Percentiles rank a stretch among this genome's conserved stretches.
Conservation (phyloP, 148 eudicot species). For the Pharnaceum exiguum region DNA sequence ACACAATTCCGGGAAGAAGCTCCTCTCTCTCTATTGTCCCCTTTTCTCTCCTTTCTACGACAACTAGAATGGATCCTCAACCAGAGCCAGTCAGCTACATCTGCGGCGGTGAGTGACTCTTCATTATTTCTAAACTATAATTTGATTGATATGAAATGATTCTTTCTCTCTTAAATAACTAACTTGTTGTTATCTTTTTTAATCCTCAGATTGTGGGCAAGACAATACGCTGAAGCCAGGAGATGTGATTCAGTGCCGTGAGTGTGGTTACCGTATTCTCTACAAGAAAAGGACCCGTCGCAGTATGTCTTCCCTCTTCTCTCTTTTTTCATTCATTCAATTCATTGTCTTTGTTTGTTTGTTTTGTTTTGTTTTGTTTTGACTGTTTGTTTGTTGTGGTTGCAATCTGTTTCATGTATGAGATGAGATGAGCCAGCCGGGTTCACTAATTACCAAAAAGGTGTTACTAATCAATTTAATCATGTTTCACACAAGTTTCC, state of each 20-base stretch:
- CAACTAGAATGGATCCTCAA: slow-evolving; percentile 80
- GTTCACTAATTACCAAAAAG: too few species aligned
- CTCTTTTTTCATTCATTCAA: background rate
- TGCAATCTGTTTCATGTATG: too few species aligned
- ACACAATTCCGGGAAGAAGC: too few species aligned
- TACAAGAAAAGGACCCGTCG: slow-evolving; percentile 87
- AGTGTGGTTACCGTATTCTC: slow-evolving; percentile 80
- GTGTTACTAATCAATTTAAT: too few species aligned
- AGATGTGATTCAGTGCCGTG: slow-evolving; percentile 86
- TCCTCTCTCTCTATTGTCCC: too few species aligned
- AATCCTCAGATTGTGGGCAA: slow-evolving; percentile 65
- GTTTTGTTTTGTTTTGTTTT: too few species aligned
- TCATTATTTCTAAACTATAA: background rate
- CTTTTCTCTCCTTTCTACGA: too few species aligned
- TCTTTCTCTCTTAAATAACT: background rate
- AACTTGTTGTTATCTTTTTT: background rate
- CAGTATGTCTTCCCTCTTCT: slow-evolving; percentile 37
- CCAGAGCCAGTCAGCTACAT: slow-evolving; percentile 74
- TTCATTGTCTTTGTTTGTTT: too few species aligned
- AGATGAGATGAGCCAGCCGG: too few species aligned
- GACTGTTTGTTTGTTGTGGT: too few species aligned
- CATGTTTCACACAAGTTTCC: too few species aligned
- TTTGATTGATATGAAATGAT: background rate
- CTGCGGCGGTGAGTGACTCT: slow-evolving; percentile 47
- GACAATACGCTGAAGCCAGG: slow-evolving; percentile 79